Evolutionary conservation across 169 alveolate species (phyloP).

Genomic region (Theileria luwenshuni): DNA sequence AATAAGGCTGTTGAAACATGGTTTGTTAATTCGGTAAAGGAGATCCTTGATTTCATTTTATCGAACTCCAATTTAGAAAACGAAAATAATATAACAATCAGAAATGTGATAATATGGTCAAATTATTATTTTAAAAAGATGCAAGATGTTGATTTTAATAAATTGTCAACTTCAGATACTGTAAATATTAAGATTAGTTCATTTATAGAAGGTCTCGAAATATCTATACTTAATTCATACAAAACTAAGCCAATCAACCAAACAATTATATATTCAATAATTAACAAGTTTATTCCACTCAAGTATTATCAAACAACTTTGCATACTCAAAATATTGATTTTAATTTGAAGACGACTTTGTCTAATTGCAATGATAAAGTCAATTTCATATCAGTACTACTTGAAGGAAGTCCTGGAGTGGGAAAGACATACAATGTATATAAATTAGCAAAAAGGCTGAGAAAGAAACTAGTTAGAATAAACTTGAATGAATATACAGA

Average conservation of each 20-base stretch:
- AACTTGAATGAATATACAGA: conserved; percentile 97
- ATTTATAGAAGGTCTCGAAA: conserved; percentile 8
- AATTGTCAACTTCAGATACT: not conserved
- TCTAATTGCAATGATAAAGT: not conserved
- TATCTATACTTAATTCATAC: conserved; percentile 13
- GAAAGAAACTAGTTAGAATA: conserved; percentile 87
- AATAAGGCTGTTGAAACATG: conserved; percentile 41
- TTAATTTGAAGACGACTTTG: too few relatives aligned
- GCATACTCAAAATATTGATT: too few relatives aligned
- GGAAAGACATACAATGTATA: conserved; percentile 97
- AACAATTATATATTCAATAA: not conserved
- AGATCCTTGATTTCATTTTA: conserved; percentile 5
- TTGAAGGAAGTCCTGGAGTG: conserved; percentile 99
- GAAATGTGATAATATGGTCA: conserved; percentile 17
- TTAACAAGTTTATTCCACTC: not conserved
- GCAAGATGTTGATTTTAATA: not conserved
- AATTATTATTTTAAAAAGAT: conserved; percentile 1
- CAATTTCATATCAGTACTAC: conserved; percentile 69
- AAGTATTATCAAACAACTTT: too few relatives aligned
- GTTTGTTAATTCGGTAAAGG: conserved; percentile 42
- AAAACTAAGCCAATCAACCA: not conserved
- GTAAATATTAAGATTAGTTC: not conserved
- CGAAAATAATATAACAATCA: not conserved
- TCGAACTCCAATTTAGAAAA: not conserved
- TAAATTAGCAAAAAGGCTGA: conserved; percentile 85